Evolutionary conservation across 2,329 filamentous ascomycete genomes (phyloP).

Genomic region (Paecilomyces sp.): DNA sequence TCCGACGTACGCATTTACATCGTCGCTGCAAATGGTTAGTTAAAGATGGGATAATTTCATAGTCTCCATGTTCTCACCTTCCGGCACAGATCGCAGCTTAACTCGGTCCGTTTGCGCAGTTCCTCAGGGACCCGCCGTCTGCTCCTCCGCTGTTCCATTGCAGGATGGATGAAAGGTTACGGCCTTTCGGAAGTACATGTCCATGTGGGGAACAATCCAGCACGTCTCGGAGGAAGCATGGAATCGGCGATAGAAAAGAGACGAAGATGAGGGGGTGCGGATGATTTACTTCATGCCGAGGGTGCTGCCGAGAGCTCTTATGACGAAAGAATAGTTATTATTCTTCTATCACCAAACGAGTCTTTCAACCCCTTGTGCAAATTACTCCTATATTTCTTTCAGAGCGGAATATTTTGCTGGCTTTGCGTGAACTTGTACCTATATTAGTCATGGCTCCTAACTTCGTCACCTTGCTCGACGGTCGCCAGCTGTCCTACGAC

Average conservation of each 20-base stretch:
- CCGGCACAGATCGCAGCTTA: conserved; percentile 31
- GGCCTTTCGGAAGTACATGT: neutral
- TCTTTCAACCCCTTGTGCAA: neutral
- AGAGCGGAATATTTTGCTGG: neutral
- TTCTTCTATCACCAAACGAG: neutral
- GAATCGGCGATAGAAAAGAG: neutral
- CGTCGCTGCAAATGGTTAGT: conserved; percentile 15
- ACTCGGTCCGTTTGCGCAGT: conserved; percentile 27
- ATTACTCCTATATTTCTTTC: neutral
- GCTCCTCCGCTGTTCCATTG: neutral
- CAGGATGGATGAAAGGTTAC: neutral
- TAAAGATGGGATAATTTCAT: neutral
- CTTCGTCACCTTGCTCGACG: neutral
- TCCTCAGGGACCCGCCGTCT: conserved; percentile 27
- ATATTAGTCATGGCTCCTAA: neutral
- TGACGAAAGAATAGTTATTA: neutral
- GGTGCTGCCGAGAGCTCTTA: neutral
- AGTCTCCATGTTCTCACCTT: conserved; percentile 7
- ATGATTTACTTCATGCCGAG: neutral
- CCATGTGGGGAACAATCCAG: neutral
- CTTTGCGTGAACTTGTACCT: neutral
- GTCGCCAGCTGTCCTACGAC: conserved; percentile 5
- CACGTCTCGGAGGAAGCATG: neutral
- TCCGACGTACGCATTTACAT: conserved; percentile 28
- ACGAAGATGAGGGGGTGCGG: neutral